A percentile compares a stretch with the other conserved stretches of the same genome.
phyloP scores from a whole-genome alignment of 208 protist genomes.

The Leishmania tropica region DNA sequence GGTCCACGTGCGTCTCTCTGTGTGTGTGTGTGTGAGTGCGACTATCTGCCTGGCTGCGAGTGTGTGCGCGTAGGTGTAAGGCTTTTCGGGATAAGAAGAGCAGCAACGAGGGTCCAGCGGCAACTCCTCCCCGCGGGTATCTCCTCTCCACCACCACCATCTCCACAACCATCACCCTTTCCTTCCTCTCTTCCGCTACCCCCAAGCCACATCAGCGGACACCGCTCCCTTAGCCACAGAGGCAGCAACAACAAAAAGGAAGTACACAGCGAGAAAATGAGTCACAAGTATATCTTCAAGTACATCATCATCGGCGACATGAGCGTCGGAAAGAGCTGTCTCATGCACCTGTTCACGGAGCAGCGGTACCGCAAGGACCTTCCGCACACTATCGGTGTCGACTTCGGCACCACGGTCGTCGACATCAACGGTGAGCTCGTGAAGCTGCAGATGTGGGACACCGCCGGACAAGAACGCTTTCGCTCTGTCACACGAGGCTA shows the following conservation, averaged over 20 bases:
- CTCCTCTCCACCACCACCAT: background rate
- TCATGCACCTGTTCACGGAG: slow-evolving; percentile 98
- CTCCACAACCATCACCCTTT: background rate
- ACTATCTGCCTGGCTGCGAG: background rate
- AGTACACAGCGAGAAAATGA: slow-evolving; percentile 38
- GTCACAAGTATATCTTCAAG: slow-evolving; percentile 97
- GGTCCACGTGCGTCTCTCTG: background rate
- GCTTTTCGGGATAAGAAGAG: background rate
- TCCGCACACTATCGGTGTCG: slow-evolving; percentile 98
- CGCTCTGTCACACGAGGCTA: slow-evolving; percentile 95
- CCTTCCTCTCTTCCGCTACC: background rate
- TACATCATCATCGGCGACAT: slow-evolving; percentile 99
- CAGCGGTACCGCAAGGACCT: slow-evolving; percentile 95
- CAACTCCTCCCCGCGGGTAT: background rate
- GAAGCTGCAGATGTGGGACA: slow-evolving; percentile 99
- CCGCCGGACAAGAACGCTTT: slow-evolving; percentile 91
- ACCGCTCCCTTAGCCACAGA: background rate
- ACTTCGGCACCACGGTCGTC: slow-evolving; percentile 97
- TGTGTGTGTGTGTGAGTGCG: background rate
- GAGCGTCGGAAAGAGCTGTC: slow-evolving; percentile 97
- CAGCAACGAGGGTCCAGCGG: background rate
- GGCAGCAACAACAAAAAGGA: background rate
- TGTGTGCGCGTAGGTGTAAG: background rate
- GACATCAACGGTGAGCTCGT: slow-evolving; percentile 95
- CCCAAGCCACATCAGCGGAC: background rate